A percentile compares a stretch with the other conserved stretches of the same genome.
Conservation (phyloP, 257 asterid species). For the Nicotiana tomentosiformis region DNA sequence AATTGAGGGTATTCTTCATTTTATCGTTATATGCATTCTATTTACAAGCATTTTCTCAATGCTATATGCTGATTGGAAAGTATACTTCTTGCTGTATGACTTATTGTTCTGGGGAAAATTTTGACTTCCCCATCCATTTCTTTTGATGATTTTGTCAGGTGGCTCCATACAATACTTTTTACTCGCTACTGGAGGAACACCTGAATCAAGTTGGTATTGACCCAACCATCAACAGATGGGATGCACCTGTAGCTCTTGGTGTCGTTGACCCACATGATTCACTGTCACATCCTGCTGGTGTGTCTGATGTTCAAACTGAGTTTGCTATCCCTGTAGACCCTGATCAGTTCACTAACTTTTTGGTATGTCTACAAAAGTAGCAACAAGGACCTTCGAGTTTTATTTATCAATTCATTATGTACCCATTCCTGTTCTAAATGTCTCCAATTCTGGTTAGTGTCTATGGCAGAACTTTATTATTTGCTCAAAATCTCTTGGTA, state of each 20-base stretch:
- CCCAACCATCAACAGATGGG: conserved; percentile 79
- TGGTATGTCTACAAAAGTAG: conserved; percentile 38
- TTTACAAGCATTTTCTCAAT: background rate
- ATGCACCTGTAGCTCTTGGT: conserved; percentile 78
- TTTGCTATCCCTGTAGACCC: conserved; percentile 79
- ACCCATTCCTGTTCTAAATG: background rate
- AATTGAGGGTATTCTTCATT: background rate
- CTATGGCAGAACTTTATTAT: background rate
- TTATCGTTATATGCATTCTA: background rate
- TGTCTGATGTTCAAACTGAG: conserved; percentile 87
- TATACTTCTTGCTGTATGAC: background rate
- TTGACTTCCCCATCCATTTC: background rate
- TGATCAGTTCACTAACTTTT: conserved; percentile 69
- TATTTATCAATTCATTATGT: background rate
- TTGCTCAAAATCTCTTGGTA: background rate
- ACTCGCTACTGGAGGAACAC: conserved; percentile 80
- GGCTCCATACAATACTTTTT: conserved; percentile 82
- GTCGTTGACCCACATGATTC: conserved; percentile 95
- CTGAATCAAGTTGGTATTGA: conserved; percentile 79
- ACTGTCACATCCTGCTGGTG: conserved; percentile 96
- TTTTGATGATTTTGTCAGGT: conserved; percentile 42
- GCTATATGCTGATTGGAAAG: background rate
- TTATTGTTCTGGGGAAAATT: background rate
- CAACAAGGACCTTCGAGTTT: background rate
- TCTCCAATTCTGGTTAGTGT: background rate